Evolutionary conservation across 805 yeast genomes (phyloP), one percentile per base, ranked within the genome.

Genomic region (Kurtzmaniella cleridarum): DNA sequence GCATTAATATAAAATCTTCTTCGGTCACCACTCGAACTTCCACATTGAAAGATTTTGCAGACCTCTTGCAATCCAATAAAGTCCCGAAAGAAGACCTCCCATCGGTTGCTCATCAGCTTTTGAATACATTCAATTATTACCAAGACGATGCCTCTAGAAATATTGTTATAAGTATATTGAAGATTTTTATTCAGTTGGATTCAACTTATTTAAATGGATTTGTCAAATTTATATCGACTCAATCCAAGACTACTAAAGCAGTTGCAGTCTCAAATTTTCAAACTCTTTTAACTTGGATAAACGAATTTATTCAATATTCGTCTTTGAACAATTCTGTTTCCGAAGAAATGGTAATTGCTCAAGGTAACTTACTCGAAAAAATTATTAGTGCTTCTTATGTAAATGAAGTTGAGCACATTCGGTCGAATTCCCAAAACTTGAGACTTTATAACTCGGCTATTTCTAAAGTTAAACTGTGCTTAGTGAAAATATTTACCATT

Each of bases 241-340:
- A 57, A 14, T 51, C 69, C 5, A 48, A 44, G 12, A 49, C 50
- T 13, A 43, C 45, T 23, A 60, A 57, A 24, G 49, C 69, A n/a
- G 64, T 73, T 41, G 84, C 91, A 1, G 54, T 73, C 4, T 63
- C 76, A 2, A 86, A 79, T 55, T 63, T 79, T 43, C 54, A 79
- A 45, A 71, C 81, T 23, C 57, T 84, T 18, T 60, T 84, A 30
- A 66, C 69, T 13, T 84, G 90, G 89, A 58, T 68, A 34, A 66
- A 70, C 54, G 55, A 35, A 50, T 20, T 20, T 20, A 20, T 76
- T 55, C 32, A 62, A 18, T 44, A 55, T 32, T 13, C 40, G 36
- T 40, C 50, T 60, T 7, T 40, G 53, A 5, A 48, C 51, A 23
- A 34, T 12, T 24, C 39, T 3, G 27, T 50, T 8, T 14, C 50